These are phyloP conservation scores for Brassica incana DNA, from an alignment of 345 rosid genomes.

Conservation along the genomic window DNA sequence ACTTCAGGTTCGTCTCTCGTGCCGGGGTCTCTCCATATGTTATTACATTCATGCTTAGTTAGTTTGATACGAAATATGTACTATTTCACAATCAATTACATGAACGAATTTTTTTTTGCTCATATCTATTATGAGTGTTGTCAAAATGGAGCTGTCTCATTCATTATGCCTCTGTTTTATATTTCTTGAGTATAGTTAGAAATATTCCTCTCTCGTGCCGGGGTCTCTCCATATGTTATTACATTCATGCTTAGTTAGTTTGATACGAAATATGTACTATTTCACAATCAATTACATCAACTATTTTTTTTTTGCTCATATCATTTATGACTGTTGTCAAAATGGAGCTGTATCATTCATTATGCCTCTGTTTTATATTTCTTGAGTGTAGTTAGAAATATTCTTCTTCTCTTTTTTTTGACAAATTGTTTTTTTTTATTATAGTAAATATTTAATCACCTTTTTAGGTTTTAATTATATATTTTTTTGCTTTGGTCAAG, in stretches of 20 bases:
- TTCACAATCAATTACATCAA: neutral
- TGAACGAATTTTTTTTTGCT: neutral
- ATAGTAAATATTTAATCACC: neutral
- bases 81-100: neutral
- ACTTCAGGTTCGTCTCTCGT: constrained; percentile 49
- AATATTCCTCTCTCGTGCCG: neutral
- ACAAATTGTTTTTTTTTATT: neutral
- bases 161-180: neutral
- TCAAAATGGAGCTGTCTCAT: neutral
- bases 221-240: neutral
- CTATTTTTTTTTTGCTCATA: neutral
- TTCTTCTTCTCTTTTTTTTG: neutral
- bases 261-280: neutral
- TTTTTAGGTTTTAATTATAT: neutral
- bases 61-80: neutral
- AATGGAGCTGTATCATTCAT: neutral
- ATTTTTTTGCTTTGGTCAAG: neutral
- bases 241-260: neutral
- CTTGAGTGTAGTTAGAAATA: neutral
- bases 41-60: neutral
- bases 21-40: neutral
- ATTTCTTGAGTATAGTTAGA: neutral
- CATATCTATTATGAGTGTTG: neutral
- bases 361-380: neutral
- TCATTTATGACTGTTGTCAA: neutral